Evolutionary conservation across 345 rosid species (phyloP).

Genomic region (Clarkia xantiana): DNA sequence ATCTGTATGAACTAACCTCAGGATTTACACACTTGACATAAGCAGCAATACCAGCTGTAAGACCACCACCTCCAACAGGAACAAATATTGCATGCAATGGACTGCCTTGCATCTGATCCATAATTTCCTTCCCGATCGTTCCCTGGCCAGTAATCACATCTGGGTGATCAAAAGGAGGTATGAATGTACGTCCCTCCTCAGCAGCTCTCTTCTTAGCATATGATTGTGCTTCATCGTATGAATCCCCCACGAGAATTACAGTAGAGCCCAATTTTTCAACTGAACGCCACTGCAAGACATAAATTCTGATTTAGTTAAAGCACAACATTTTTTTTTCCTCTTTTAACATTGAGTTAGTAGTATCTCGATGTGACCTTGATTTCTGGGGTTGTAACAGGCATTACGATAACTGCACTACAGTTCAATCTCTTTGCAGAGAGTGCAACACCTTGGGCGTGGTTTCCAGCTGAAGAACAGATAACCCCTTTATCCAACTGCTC

Average conservation of each 20-base stretch:
- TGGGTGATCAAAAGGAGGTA: constrained; percentile 98
- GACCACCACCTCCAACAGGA: constrained; percentile 96
- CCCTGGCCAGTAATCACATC: constrained; percentile 93
- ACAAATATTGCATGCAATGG: constrained; percentile 90
- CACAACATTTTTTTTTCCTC: too few species aligned
- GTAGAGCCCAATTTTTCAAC: constrained; percentile 71
- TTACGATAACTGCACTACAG: constrained; percentile 66
- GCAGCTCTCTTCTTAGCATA: constrained; percentile 58
- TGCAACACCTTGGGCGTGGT: constrained; percentile 99
- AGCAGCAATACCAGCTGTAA: constrained; percentile 95
- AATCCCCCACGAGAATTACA: constrained; percentile 79
- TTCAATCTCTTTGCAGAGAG: constrained; percentile 59
- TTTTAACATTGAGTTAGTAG: too few species aligned
- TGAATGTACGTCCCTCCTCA: constrained; percentile 58
- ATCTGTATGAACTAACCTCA: constrained; percentile 62
- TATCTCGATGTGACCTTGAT: constrained; percentile 90
- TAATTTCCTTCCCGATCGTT: constrained; percentile 90
- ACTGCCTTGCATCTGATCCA: constrained; percentile 53
- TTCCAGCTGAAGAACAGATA: constrained; percentile 93
- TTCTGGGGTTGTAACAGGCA: constrained; percentile 93
- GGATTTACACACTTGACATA: constrained; percentile 80
- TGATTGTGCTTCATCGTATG: constrained; percentile 83
- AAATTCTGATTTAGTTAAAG: too few species aligned
- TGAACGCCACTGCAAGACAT: constrained; percentile 56
- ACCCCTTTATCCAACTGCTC: constrained; percentile 68